Conservation (phyloP, 495 filamentous ascomycete species). For the Penicillium turbatum region DNA sequence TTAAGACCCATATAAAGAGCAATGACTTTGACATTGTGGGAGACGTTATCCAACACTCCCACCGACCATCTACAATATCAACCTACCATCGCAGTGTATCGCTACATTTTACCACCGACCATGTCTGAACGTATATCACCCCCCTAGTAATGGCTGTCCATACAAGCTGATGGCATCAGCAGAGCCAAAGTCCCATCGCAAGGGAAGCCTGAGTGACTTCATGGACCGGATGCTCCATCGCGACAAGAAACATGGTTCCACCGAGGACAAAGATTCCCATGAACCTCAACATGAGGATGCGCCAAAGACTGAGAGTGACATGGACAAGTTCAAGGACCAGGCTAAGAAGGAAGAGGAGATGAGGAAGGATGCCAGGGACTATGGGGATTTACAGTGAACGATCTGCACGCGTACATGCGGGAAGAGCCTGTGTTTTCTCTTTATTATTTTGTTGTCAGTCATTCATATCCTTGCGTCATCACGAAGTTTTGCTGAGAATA, state of each 20-base stretch:
- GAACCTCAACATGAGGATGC: neutral
- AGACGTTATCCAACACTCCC: neutral
- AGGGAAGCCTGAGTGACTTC: neutral
- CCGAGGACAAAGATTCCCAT: neutral
- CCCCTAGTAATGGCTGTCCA: neutral
- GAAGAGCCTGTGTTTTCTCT: too few species aligned
- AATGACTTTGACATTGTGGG: neutral
- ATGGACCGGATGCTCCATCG: constrained; percentile 7
- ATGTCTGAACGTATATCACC: constrained; percentile 1
- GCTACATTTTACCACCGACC: neutral
- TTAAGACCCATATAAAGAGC: neutral
- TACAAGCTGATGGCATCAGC: neutral
- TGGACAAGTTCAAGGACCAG: constrained; percentile 5
- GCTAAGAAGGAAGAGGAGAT: constrained; percentile 5
- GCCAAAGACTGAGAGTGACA: constrained; percentile 1
- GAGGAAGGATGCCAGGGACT: neutral
- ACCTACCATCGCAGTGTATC: neutral
- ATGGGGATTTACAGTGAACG: too few species aligned
- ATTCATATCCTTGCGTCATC: too few species aligned
- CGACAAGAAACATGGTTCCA: neutral
- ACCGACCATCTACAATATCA: neutral
- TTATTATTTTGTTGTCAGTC: too few species aligned
- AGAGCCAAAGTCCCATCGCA: neutral
- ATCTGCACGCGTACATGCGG: too few species aligned
- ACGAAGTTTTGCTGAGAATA: too few species aligned